Evolutionary conservation across 352 stramenopile species (phyloP).

Genomic region (Pythium oligandrum): DNA sequence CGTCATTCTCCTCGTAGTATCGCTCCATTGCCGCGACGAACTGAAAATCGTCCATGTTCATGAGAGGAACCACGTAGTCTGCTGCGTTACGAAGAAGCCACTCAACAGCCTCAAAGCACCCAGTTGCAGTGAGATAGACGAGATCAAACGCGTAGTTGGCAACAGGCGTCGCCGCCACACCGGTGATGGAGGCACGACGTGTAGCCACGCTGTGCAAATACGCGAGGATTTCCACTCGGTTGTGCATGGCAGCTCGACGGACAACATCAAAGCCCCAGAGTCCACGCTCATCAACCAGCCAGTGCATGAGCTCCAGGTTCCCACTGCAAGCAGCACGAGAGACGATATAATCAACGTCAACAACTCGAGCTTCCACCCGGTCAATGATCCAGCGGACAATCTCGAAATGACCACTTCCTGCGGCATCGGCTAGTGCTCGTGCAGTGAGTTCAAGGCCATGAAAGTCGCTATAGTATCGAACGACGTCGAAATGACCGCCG

Average conservation of each 20-base stretch:
- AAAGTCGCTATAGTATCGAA: no score
- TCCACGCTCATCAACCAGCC: slow-evolving; percentile 3
- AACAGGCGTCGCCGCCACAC: no score
- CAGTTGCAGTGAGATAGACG: slow-evolving; percentile 1
- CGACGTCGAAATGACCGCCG: no score
- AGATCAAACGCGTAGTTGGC: slow-evolving; percentile 3
- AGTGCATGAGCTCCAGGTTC: not conserved
- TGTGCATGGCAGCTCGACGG: slow-evolving; percentile 1
- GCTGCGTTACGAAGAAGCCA: slow-evolving; percentile 1
- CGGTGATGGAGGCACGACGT: not conserved
- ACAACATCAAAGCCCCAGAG: slow-evolving; percentile 3
- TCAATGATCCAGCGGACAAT: slow-evolving; percentile 5
- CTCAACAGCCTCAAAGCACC: slow-evolving; percentile 1
- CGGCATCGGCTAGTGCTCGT: not conserved
- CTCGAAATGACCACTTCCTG: slow-evolving; percentile 1
- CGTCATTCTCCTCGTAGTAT: slow-evolving; percentile 7
- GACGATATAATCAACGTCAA: slow-evolving; percentile 3
- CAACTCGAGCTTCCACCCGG: not conserved
- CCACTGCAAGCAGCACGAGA: slow-evolving; percentile 1
- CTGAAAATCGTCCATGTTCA: not conserved
- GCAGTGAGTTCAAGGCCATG: not conserved
- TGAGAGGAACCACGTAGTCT: not conserved
- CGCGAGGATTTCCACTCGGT: not conserved
- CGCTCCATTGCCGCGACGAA: slow-evolving; percentile 9
- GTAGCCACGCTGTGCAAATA: slow-evolving; percentile 5